These are phyloP conservation scores for Wickerhamomyces ciferrii DNA, from an alignment of 805 yeast species.

Conservation along the genomic window DNA sequence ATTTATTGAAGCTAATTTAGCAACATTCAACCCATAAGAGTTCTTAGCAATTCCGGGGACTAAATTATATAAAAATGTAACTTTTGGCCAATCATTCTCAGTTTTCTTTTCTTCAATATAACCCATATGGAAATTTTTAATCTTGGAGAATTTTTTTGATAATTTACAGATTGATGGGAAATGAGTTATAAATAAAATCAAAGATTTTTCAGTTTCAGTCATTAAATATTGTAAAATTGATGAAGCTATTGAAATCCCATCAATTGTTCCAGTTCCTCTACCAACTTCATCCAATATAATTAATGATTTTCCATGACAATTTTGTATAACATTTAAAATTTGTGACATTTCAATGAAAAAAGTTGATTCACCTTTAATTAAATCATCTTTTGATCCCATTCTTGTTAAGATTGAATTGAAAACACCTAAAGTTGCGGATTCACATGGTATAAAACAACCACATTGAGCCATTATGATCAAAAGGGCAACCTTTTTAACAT, in stretches of 20 bases:
- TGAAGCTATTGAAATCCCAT: slow-evolving; percentile 97
- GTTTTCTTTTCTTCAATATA: slow-evolving; percentile 35
- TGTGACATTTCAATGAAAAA: slow-evolving; percentile 96
- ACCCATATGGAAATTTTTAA: slow-evolving; percentile 85
- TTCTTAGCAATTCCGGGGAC: slow-evolving; percentile 89
- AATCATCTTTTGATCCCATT: slow-evolving; percentile 98
- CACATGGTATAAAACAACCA: slow-evolving; percentile 85
- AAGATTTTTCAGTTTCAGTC: slow-evolving; percentile 39
- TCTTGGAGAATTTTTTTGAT: slow-evolving; percentile 52
- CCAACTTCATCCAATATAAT: slow-evolving; percentile 94
- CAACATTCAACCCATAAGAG: slow-evolving; percentile 97
- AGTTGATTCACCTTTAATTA: slow-evolving; percentile 92
- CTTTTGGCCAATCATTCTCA: slow-evolving; percentile 38
- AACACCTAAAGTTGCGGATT: slow-evolving; percentile 68
- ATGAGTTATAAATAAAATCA: slow-evolving; percentile 92
- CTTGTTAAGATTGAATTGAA: slow-evolving; percentile 91
- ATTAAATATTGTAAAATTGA: slow-evolving; percentile 85
- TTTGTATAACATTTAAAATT: slow-evolving; percentile 72
- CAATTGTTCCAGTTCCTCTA: slow-evolving; percentile 75
- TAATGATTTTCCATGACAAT: slow-evolving; percentile 56
- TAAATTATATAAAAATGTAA: slow-evolving; percentile 84
- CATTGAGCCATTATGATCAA: slow-evolving; percentile 81
- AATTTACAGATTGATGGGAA: slow-evolving; percentile 88
- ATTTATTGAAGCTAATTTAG: slow-evolving; percentile 92
- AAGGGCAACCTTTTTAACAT: slow-evolving; percentile 83